Evolutionary conservation across 2,329 filamentous ascomycete species (phyloP).

Genomic region (Hymenoscyphus scutula): DNA sequence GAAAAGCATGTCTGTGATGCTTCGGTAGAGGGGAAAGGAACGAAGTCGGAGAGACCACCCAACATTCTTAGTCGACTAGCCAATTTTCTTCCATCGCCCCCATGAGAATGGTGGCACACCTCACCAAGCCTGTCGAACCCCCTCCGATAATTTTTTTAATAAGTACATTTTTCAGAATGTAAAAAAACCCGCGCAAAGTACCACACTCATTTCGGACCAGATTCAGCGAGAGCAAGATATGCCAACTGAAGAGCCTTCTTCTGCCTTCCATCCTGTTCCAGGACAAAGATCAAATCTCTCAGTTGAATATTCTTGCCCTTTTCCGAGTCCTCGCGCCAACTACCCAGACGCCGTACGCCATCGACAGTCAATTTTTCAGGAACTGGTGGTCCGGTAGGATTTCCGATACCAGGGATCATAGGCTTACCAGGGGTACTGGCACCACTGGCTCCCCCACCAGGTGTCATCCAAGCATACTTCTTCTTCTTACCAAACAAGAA

Average conservation of each 20-base stretch:
- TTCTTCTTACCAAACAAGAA: slow-evolving; percentile 68
- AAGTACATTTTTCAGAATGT: not conserved
- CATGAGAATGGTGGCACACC: too few species aligned
- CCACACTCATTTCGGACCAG: slow-evolving; percentile 37
- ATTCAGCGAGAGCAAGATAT: slow-evolving; percentile 32
- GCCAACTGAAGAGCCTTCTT: slow-evolving; percentile 55
- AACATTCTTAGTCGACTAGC: too few species aligned
- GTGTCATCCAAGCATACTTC: slow-evolving; percentile 74
- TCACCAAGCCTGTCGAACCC: not conserved
- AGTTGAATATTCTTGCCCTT: slow-evolving; percentile 79
- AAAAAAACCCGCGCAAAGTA: not conserved
- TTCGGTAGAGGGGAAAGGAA: too few species aligned
- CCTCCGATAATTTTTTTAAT: not conserved
- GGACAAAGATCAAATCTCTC: slow-evolving; percentile 74
- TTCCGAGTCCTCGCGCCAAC: slow-evolving; percentile 73
- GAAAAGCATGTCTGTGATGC: too few species aligned
- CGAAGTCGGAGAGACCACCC: too few species aligned
- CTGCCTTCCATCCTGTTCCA: slow-evolving; percentile 76
- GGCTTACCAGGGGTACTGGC: slow-evolving; percentile 47
- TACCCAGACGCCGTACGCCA: slow-evolving; percentile 64
- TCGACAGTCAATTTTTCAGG: slow-evolving; percentile 51
- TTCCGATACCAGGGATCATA: slow-evolving; percentile 39
- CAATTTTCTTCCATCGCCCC: too few species aligned
- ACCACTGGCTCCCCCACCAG: slow-evolving; percentile 53
- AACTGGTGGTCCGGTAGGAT: slow-evolving; percentile 35